phyloP scores from a whole-genome alignment of 2,329 filamentous ascomycete species.

The Akanthomyces lecanii region DNA sequence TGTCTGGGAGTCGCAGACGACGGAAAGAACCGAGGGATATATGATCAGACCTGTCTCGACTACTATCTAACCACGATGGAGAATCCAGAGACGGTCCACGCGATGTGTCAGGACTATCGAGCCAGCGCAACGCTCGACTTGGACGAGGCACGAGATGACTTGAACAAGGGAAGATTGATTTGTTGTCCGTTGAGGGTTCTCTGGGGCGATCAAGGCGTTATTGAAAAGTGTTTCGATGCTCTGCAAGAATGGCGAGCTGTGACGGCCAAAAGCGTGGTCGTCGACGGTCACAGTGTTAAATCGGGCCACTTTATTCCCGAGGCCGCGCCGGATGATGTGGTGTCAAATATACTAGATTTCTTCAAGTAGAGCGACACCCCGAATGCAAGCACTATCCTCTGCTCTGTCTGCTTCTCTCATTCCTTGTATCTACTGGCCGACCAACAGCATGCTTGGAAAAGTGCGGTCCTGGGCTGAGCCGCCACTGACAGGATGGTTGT shows the following conservation, averaged over 20 bases:
- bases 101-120: conserved; percentile 53
- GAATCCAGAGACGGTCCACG: conserved; percentile 40
- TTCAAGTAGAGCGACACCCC: not conserved
- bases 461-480: not conserved
- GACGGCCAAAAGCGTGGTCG: conserved; percentile 24
- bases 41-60: conserved; percentile 32
- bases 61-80: conserved; percentile 40
- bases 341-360: conserved; percentile 6
- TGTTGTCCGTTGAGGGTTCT: conserved; percentile 39
- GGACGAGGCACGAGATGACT: conserved; percentile 40
- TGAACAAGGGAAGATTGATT: conserved; percentile 36
- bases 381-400: not conserved
- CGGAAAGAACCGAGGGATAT: conserved; percentile 30
- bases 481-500: not conserved
- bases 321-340: conserved; percentile 35
- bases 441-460: not conserved
- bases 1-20: conserved; percentile 40
- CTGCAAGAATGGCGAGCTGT: conserved; percentile 43
- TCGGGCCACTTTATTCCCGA: conserved; percentile 43
- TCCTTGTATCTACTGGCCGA: not conserved
- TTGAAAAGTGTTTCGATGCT: conserved; percentile 42
- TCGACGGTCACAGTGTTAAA: conserved; percentile 35
- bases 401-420: not conserved
- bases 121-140: conserved; percentile 44
- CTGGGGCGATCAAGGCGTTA: conserved; percentile 40